phyloP scores from a whole-genome alignment of 2,329 filamentous ascomycete genomes.

The Ascochyta rabiei region DNA sequence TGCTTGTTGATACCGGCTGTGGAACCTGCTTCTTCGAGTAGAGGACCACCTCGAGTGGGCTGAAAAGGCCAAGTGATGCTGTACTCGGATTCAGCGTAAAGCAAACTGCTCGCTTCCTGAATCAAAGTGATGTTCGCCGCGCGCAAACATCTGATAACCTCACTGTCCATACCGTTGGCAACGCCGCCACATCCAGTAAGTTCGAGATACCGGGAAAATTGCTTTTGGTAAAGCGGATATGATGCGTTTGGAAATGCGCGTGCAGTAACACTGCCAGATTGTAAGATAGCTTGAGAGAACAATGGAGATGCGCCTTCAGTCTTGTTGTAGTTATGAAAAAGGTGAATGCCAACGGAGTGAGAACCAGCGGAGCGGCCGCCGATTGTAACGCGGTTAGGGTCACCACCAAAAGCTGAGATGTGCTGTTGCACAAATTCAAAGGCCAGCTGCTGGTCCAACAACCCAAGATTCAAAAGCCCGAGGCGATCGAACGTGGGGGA shows the following conservation, averaged over 20 bases:
- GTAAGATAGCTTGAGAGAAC: slow-evolving; percentile 36
- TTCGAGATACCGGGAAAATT: slow-evolving; percentile 29
- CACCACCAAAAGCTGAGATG: slow-evolving; percentile 49
- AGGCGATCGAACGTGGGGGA: slow-evolving; percentile 31
- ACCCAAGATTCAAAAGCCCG: slow-evolving; percentile 37
- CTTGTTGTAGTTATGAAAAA: slow-evolving; percentile 39
- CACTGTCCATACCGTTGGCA: slow-evolving; percentile 35
- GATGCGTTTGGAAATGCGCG: slow-evolving; percentile 35
- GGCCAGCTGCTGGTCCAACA: slow-evolving; percentile 27
- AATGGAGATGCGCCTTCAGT: slow-evolving; percentile 25
- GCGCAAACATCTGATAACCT: slow-evolving; percentile 48
- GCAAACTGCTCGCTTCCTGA: slow-evolving; percentile 40
- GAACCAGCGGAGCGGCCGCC: slow-evolving; percentile 48
- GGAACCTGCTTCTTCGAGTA: slow-evolving; percentile 55
- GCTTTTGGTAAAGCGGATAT: slow-evolving; percentile 37
- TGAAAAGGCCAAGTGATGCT: slow-evolving; percentile 56
- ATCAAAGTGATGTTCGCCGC: slow-evolving; percentile 46
- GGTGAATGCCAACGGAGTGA: slow-evolving; percentile 37
- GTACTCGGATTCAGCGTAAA: slow-evolving; percentile 45
- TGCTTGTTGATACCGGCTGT: slow-evolving; percentile 26
- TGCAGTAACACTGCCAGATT: slow-evolving; percentile 36
- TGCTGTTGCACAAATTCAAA: slow-evolving; percentile 48
- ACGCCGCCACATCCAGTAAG: slow-evolving; percentile 24
- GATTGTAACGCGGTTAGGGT: slow-evolving; percentile 45
- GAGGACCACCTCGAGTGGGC: slow-evolving; percentile 49